These are phyloP conservation scores for Penicillium psychrofluorescens DNA, from an alignment of 495 filamentous ascomycete species.

Conservation along the genomic window DNA sequence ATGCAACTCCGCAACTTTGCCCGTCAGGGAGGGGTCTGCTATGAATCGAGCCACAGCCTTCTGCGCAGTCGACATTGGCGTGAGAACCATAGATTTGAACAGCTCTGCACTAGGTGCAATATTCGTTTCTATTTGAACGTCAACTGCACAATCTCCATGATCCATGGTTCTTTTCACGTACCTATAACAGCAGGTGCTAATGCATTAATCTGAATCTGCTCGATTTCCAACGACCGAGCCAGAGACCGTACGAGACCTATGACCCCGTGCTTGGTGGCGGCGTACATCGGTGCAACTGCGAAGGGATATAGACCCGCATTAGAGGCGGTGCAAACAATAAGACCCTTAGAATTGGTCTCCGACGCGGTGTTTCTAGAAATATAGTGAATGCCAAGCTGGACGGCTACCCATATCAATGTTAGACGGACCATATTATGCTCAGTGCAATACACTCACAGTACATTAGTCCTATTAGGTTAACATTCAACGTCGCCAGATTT, in stretches of 20 bases:
- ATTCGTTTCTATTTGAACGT: conserved; percentile 34
- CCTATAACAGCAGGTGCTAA: conserved; percentile 46
- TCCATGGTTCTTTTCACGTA: conserved; percentile 7
- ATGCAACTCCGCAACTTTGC: conserved; percentile 46
- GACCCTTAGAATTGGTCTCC: conserved; percentile 24
- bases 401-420: conserved; percentile 19
- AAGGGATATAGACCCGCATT: conserved; percentile 52
- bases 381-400: conserved; percentile 45
- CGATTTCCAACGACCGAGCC: conserved; percentile 24
- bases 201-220: conserved; percentile 46
- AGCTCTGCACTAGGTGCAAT: conserved; percentile 36
- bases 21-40: conserved; percentile 31
- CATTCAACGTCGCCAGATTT: conserved; percentile 31
- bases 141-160: background rate
- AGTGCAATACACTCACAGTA: conserved; percentile 33
- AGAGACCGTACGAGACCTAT: conserved; percentile 45
- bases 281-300: conserved; percentile 48
- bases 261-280: conserved; percentile 43
- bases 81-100: conserved; percentile 44
- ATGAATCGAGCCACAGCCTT: conserved; percentile 38
- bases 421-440: background rate
- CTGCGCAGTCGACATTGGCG: conserved; percentile 43
- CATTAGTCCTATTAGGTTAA: conserved; percentile 41
- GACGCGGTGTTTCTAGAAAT: conserved; percentile 35
- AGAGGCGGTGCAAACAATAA: conserved; percentile 49